Evolutionary conservation across 352 stramenopile genomes (phyloP), one percentile per base, ranked within the genome.

Genomic region (Phytophthora aleatoria): DNA sequence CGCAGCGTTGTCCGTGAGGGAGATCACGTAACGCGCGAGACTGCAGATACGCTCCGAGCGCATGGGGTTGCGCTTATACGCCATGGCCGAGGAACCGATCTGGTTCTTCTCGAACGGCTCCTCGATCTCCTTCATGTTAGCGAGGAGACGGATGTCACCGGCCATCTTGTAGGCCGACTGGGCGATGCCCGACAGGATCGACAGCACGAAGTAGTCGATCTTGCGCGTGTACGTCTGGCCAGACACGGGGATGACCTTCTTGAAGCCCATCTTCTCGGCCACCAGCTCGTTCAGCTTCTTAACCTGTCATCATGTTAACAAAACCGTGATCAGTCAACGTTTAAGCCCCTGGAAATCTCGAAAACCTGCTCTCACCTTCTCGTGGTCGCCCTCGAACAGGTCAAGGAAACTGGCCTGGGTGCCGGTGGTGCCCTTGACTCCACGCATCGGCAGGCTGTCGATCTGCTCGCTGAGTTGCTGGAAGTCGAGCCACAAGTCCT

Each of bases 1-100:
- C 12, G 96, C 97, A 13, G 90, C 96, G 63, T 97, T 98, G 74
- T 96, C 84, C 28, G 97, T 98, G n/a, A 99, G 85, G 55, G 90
- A 97, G 74, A 99, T 99, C 38, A 99, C 92, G 78, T 99, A 99
- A 68, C 97, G 88, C 43, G 96, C 91, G 15, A 99, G 75, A 71
- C 94, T 99, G 77, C 97, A 99, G 51, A 98, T 97, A 64, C 97
- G 92, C 77, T 99, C 97, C 51, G 84, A 98, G 45, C 97, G 92
- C 97, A 99, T 99, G 48, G 97, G 97, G 85, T 99, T 99, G 61
- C 97, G 94, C 85, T 99, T 99, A 93, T 99, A 99, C 0, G 97
- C 97, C 97, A 99, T 99, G 48, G 97, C 97, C 36, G 91, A 98
- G 31, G 93, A 99, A 9, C 97, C 97, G 67, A 99, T 99, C 76